A percentile compares a stretch with the other conserved stretches of the same genome.
Conservation (phyloP, 306 rosid species). For the Castanea mollissima region DNA sequence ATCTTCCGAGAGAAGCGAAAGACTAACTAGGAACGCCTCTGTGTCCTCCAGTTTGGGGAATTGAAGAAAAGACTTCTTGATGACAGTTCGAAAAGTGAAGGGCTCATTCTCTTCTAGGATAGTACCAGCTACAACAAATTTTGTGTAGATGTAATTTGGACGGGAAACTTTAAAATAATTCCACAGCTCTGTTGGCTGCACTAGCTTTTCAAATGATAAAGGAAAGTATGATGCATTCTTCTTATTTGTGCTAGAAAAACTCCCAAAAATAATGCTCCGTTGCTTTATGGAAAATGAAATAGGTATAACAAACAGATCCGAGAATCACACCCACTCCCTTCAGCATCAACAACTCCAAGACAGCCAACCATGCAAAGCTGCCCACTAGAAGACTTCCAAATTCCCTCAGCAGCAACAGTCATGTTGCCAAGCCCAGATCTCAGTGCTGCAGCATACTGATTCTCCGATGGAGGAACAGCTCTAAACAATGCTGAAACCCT, state of each 20-base stretch:
- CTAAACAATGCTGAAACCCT: slow-evolving; percentile 78
- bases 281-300: slow-evolving; percentile 68
- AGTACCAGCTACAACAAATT: slow-evolving; percentile 46
- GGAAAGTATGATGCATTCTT: slow-evolving; percentile 53
- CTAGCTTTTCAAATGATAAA: slow-evolving; percentile 66
- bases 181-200: slow-evolving; percentile 69
- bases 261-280: slow-evolving; percentile 67
- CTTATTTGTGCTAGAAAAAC: slow-evolving; percentile 52
- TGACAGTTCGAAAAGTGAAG: slow-evolving; percentile 57
- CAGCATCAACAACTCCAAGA: slow-evolving; percentile 50
- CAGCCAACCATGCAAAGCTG: slow-evolving; percentile 98
- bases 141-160: slow-evolving; percentile 69
- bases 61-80: slow-evolving; percentile 70
- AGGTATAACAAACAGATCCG: slow-evolving; percentile 77
- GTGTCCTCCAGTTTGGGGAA: slow-evolving; percentile 85
- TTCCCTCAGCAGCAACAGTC: slow-evolving; percentile 80
- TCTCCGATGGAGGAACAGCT: slow-evolving; percentile 73
- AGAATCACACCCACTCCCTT: slow-evolving; percentile 52
- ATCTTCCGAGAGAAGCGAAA: slow-evolving; percentile 80
- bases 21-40: slow-evolving; percentile 52
- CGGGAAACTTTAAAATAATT: slow-evolving; percentile 57
- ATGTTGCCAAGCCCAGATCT: slow-evolving; percentile 73
- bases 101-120: slow-evolving; percentile 62
- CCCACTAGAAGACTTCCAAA: slow-evolving; percentile 88
- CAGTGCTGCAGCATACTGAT: slow-evolving; percentile 50